phyloP scores from a whole-genome alignment of 2,329 filamentous ascomycete species.

The Microsporum audouinii region DNA sequence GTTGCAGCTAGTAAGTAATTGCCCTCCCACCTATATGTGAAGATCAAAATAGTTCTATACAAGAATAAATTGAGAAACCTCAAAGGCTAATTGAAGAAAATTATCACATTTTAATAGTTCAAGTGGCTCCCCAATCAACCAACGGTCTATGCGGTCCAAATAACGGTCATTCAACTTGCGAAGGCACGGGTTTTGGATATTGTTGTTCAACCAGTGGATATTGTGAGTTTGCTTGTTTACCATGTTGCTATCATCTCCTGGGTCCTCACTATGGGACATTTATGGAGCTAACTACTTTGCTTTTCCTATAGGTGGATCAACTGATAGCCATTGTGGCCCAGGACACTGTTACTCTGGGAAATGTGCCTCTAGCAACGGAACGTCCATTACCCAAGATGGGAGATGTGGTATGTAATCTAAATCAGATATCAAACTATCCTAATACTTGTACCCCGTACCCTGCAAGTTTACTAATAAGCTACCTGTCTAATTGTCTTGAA shows the following conservation, averaged over 20 bases:
- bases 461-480: background rate
- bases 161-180: slow-evolving; percentile 2
- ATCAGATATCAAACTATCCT: background rate
- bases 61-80: background rate
- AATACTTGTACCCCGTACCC: slow-evolving; percentile 2
- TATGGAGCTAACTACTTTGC: background rate
- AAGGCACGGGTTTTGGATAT: slow-evolving; percentile 6
- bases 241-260: background rate
- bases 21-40: background rate
- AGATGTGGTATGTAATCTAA: background rate
- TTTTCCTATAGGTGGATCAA: background rate
- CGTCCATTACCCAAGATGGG: background rate
- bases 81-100: slow-evolving; percentile 9
- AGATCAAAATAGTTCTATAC: background rate
- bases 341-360: background rate
- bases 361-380: background rate
- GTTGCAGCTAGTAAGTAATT: background rate
- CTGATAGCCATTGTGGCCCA: background rate
- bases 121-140: background rate
- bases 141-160: slow-evolving; percentile 6
- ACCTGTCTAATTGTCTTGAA: background rate
- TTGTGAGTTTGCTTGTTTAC: background rate
- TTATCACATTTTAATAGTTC: slow-evolving; percentile 8
- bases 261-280: background rate
- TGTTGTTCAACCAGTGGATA: background rate